phyloP scores from a whole-genome alignment of 306 rosid species.

The Pterocarpus santalinus region DNA sequence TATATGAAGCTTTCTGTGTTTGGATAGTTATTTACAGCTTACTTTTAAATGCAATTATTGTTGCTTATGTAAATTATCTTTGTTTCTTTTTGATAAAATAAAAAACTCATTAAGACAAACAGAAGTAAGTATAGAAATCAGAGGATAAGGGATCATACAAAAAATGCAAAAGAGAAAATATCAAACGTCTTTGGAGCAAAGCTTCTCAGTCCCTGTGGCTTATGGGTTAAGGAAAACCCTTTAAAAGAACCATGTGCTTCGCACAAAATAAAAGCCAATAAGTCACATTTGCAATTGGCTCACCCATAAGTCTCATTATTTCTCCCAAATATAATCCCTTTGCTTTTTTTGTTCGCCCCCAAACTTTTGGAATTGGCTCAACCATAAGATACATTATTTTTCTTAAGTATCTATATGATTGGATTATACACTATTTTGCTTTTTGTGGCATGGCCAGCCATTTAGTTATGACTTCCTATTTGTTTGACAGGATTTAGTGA shows the following conservation, averaged over 20 bases:
- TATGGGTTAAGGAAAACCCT: conserved; percentile 9
- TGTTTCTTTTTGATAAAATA: conserved; percentile 11
- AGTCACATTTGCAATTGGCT: not conserved
- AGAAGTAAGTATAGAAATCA: conserved; percentile 5
- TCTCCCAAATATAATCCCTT: not conserved
- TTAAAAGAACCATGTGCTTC: not conserved
- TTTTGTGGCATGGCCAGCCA: conserved; percentile 10
- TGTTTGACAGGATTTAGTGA: conserved; percentile 88
- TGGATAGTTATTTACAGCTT: conserved; percentile 9
- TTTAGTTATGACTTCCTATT: conserved; percentile 30
- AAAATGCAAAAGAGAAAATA: conserved; percentile 11
- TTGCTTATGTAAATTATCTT: not conserved
- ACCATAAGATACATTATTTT: not conserved
- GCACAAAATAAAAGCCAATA: not conserved
- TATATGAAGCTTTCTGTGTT: conserved; percentile 9
- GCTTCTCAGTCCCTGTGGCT: not conserved
- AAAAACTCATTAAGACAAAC: not conserved
- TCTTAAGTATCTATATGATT: conserved; percentile 23
- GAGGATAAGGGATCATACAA: conserved; percentile 8
- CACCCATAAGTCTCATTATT: not conserved
- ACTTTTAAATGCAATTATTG: conserved; percentile 27
- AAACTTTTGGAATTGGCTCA: not conserved
- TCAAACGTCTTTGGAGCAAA: not conserved
- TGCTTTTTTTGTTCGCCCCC: not conserved
- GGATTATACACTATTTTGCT: conserved; percentile 20